A percentile compares a stretch with the other conserved stretches of the same genome.
phyloP scores from a whole-genome alignment of 495 filamentous ascomycete species.

The Mycothermus thermophilus region DNA sequence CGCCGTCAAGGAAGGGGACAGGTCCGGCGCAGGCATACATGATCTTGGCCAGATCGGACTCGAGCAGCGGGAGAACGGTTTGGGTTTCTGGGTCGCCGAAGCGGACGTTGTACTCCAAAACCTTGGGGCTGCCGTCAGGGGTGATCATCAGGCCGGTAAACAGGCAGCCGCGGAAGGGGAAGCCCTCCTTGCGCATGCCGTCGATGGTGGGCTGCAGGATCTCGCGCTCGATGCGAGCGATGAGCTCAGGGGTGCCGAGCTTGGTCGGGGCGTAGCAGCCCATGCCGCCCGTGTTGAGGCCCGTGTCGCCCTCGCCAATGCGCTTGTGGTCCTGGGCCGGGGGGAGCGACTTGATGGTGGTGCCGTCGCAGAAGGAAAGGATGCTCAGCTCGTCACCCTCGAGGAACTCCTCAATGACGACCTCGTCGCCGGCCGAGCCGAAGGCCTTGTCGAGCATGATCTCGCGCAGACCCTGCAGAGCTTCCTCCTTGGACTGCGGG shows the following conservation, averaged over 20 bases:
- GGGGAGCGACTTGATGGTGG: slow-evolving; percentile 69
- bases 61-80: slow-evolving; percentile 73
- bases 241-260: slow-evolving; percentile 58
- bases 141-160: slow-evolving; percentile 98
- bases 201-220: slow-evolving; percentile 83
- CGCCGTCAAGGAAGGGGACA: slow-evolving; percentile 54
- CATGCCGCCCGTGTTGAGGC: slow-evolving; percentile 96
- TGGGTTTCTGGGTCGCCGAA: slow-evolving; percentile 96
- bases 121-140: slow-evolving; percentile 59
- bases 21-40: slow-evolving; percentile 74
- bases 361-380: slow-evolving; percentile 80
- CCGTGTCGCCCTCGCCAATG: slow-evolving; percentile 78
- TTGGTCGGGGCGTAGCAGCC: slow-evolving; percentile 89
- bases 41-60: slow-evolving; percentile 80
- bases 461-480: slow-evolving; percentile 62
- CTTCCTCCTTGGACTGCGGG: slow-evolving; percentile 66
- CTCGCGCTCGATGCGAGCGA: slow-evolving; percentile 65
- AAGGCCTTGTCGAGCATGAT: slow-evolving; percentile 89
- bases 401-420: slow-evolving; percentile 92
- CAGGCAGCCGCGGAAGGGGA: slow-evolving; percentile 70
- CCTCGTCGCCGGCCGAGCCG: slow-evolving; percentile 73
- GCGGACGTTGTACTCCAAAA: slow-evolving; percentile 92
- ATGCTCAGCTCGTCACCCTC: slow-evolving; percentile 88
- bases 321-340: slow-evolving; percentile 95
- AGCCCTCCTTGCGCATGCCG: slow-evolving; percentile 69